Evolutionary conservation across 371 early-diverging fungal genomes (phyloP).

Genomic region (Apophysomyces ossiformis): DNA sequence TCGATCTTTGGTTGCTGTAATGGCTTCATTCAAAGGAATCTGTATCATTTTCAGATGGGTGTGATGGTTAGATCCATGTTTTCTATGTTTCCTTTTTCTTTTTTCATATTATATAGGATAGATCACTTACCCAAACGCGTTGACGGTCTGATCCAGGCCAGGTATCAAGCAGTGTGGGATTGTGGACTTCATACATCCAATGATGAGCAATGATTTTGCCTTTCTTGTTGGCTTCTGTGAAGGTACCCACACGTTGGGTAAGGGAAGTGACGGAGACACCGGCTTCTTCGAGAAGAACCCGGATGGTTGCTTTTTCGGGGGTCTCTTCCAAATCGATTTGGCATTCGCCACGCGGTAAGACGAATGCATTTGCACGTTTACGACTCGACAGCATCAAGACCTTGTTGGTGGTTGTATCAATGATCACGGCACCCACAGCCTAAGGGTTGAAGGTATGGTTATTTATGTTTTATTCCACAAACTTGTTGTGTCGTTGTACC

Average conservation of each 20-base stretch:
- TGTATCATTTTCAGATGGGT: background rate
- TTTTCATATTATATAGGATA: background rate
- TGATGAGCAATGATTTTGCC: conserved; percentile 47
- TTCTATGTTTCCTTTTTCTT: too few species aligned
- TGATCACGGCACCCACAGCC: conserved; percentile 45
- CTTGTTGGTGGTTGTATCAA: conserved; percentile 31
- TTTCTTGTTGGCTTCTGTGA: conserved; percentile 46
- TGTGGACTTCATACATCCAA: conserved; percentile 51
- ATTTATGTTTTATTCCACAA: background rate
- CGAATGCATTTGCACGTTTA: conserved; percentile 41
- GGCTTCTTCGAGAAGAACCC: conserved; percentile 40
- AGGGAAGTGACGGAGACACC: conserved; percentile 27
- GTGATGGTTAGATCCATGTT: too few species aligned
- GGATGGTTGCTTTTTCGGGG: conserved; percentile 43
- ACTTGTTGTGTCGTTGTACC: background rate
- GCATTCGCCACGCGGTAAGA: conserved; percentile 48
- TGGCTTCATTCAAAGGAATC: conserved; percentile 43
- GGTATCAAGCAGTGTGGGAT: conserved; percentile 24
- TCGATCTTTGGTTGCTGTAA: conserved; percentile 36
- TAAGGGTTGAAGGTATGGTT: conserved; percentile 9
- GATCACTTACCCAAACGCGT: conserved; percentile 38
- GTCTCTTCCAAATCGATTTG: conserved; percentile 26
- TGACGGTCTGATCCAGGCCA: conserved; percentile 32
- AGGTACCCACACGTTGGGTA: conserved; percentile 37
- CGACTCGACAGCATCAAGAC: conserved; percentile 38